These are phyloP conservation scores for Pseudozyma sp. DNA, from an alignment of 1,284 basidiomycete species.

Conservation along the genomic window DNA sequence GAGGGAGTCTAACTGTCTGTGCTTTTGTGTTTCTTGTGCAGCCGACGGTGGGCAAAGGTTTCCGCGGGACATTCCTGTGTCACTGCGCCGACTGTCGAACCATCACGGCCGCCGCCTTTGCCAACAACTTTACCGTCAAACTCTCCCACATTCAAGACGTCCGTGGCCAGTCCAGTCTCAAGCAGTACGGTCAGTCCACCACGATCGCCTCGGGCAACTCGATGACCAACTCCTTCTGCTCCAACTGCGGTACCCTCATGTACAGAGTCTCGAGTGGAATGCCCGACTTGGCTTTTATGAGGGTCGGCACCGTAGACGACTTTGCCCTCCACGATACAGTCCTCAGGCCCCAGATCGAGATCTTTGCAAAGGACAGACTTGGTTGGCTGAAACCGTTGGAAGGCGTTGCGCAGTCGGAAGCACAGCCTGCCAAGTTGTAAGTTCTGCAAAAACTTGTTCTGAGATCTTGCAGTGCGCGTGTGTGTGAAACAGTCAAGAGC, in stretches of 20 bases:
- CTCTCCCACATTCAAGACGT: conserved; percentile 56
- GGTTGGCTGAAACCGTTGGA: conserved; percentile 52
- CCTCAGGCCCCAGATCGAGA: conserved; percentile 65
- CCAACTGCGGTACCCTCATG: conserved; percentile 68
- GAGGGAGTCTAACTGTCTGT: too few relatives aligned
- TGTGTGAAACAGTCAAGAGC: too few relatives aligned
- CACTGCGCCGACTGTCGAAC: conserved; percentile 69
- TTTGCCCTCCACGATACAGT: conserved; percentile 61
- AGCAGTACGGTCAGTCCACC: conserved; percentile 48
- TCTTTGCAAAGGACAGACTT: conserved; percentile 62
- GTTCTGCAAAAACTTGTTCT: too few relatives aligned
- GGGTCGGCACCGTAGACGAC: conserved; percentile 69
- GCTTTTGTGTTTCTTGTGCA: conserved; percentile 15
- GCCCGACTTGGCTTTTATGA: conserved; percentile 56
- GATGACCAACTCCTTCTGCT: conserved; percentile 70
- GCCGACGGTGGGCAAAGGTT: conserved; percentile 63
- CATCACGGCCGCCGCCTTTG: conserved; percentile 68
- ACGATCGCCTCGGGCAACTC: conserved; percentile 52
- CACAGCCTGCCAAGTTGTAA: too few relatives aligned
- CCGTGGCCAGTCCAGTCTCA: conserved; percentile 64
- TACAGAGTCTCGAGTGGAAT: conserved; percentile 48
- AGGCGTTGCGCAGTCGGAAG: too few relatives aligned
- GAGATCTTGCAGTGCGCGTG: too few relatives aligned
- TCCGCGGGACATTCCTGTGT: conserved; percentile 64
- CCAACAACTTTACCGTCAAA: conserved; percentile 66